Base-by-base conservation (phyloP, 2,329 filamentous ascomycete genomes). In the Emergomyces africanus region DNA sequence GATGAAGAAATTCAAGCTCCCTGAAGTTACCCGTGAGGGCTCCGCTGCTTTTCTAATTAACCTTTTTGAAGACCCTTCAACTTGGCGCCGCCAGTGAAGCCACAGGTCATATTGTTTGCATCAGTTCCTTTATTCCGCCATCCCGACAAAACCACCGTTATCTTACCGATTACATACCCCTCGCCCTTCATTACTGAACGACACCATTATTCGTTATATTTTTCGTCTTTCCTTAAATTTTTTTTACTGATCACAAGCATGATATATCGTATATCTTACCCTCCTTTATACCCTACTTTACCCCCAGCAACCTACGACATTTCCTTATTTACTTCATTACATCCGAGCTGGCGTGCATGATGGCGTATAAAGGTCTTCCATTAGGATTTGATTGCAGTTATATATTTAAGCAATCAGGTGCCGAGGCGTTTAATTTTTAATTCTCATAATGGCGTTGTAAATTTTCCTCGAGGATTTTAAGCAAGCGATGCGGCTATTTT, bases 1-100 rank as follows among this genome's bases (percentile, higher is more conserved):
- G 71, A 78, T 96, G 60, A 82, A 80, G 64, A 81, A 81, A 57
- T 85, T 85, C 69, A 68, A 72, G 53, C 72, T 85, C 57, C 77
- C 79, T 23, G 68, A 72, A 20, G 25, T 62, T 23, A 46, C 63
- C 20, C 64, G 62, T 46, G 64, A 67, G 15, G 62, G 25, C 39
- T 59, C 60, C 12, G 30, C 61, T 42, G 42, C 44, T 30, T 41
- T 54, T 37, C 42, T 55, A 30, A 28, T 59, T 54, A 42, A 28
- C 30, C 57, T 58, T n/a, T 58, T 51, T 33, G 57, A 58, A 18
- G 50, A 58, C 23, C 30, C 33, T 2, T 50, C 55, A 1, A 5
- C 58, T 58, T 57, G 51, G 28, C 54, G 35, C n/a, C 20, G 60
- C 61, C 60, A 62, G 60, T 63, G 63, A 54, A 58, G 30, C 58